Percentiles rank a stretch among this genome's conserved stretches.
These are phyloP conservation scores for Trypethelium eluteriae DNA, from an alignment of 495 filamentous ascomycete species.

Conservation along the genomic window DNA sequence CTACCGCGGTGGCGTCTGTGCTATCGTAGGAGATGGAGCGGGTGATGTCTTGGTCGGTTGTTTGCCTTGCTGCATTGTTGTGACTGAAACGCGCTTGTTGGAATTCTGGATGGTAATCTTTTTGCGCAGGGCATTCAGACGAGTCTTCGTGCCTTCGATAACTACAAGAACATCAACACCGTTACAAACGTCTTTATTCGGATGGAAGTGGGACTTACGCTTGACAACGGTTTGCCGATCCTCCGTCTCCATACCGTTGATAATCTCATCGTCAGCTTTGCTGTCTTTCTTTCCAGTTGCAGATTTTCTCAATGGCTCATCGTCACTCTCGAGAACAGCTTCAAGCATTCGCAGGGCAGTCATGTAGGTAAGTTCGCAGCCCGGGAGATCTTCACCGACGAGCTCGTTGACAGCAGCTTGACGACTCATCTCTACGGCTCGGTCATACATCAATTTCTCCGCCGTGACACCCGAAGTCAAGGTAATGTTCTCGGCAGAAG, in stretches of 20 bases:
- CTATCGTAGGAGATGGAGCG: not conserved
- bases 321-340: slow-evolving; percentile 82
- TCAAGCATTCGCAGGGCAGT: slow-evolving; percentile 92
- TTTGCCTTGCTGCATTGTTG: not conserved
- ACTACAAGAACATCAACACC: slow-evolving; percentile 27
- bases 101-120: slow-evolving; percentile 25
- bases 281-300: slow-evolving; percentile 28
- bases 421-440: slow-evolving; percentile 91
- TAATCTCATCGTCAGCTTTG: slow-evolving; percentile 28
- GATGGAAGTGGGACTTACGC: slow-evolving; percentile 28
- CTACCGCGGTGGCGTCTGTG: not conserved
- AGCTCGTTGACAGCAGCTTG: slow-evolving; percentile 92
- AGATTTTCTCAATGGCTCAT: slow-evolving; percentile 41
- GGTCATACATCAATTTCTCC: slow-evolving; percentile 96
- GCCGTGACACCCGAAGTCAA: slow-evolving; percentile 75
- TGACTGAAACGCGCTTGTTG: not conserved
- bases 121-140: slow-evolving; percentile 32
- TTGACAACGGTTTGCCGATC: slow-evolving; percentile 39
- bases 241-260: slow-evolving; percentile 36
- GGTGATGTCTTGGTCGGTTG: not conserved
- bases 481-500: slow-evolving; percentile 57
- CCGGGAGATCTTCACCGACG: slow-evolving; percentile 76
- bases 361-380: slow-evolving; percentile 86
- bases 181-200: not conserved
- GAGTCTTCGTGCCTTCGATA: slow-evolving; percentile 33